Conservation (phyloP, 2,329 filamentous ascomycete genomes). For the Trichoderma hamatum region DNA sequence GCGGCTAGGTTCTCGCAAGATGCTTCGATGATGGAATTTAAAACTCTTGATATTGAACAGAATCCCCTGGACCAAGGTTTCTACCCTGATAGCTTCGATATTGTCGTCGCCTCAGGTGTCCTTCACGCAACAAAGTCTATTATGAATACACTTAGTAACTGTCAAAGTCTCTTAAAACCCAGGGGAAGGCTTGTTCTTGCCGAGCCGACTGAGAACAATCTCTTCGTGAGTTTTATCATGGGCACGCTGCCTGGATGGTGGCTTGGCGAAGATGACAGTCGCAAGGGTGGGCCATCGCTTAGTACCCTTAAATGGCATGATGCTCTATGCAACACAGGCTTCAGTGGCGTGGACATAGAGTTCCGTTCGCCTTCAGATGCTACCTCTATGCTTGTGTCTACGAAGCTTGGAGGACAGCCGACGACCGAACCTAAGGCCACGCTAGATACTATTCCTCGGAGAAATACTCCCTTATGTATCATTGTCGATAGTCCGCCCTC, state of each 20-base stretch:
- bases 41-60: background rate
- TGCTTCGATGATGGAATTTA: background rate
- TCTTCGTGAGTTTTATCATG: background rate
- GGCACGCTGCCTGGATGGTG: background rate
- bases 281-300: background rate
- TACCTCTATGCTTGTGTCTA: background rate
- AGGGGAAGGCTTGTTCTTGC: background rate
- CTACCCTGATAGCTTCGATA: background rate
- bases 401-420: too few relatives aligned
- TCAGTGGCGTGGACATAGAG: background rate
- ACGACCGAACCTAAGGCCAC: too few relatives aligned
- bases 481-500: too few relatives aligned
- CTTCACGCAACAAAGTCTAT: background rate
- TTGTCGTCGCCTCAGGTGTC: background rate
- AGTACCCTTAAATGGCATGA: too few relatives aligned
- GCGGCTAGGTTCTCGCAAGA: background rate
- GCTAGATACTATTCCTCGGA: background rate
- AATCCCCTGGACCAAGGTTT: background rate
- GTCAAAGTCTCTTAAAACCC: too few relatives aligned
- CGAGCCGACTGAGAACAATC: background rate
- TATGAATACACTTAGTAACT: background rate
- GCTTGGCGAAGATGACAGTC: background rate
- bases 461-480: background rate
- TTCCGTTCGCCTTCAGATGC: background rate
- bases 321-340: too few relatives aligned